Conservation (phyloP, 768 basidiomycete species). For the Mycena albidolilacea region DNA sequence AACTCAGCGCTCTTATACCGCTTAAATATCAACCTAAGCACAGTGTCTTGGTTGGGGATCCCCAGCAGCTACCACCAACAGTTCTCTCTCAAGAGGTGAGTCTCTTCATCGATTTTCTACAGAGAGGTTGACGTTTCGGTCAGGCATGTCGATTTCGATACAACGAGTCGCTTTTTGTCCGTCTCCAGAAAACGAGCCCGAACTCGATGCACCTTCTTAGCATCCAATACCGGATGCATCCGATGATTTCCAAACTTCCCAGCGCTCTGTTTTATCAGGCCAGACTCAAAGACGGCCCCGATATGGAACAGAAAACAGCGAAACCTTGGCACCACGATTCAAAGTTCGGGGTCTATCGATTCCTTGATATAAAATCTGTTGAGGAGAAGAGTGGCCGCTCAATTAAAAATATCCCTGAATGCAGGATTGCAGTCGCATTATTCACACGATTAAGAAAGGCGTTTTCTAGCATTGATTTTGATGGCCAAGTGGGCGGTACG, state of each 20-base stretch:
- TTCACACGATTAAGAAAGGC: conserved; percentile 80
- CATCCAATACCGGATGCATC: conserved; percentile 99
- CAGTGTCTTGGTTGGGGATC: conserved; percentile 97
- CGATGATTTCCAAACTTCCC: conserved; percentile 92
- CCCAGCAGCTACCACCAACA: conserved; percentile 96
- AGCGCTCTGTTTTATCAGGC: conserved; percentile 91
- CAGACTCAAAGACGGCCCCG: conserved; percentile 86
- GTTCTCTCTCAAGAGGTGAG: conserved; percentile 63
- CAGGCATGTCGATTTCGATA: conserved; percentile 83
- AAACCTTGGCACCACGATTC: conserved; percentile 88
- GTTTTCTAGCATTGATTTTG: conserved; percentile 65
- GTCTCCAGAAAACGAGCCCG: conserved; percentile 84
- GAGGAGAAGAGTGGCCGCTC: conserved; percentile 82
- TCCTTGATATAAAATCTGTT: conserved; percentile 85
- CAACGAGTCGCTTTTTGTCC: conserved; percentile 93
- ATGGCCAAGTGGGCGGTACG: conserved; percentile 56
- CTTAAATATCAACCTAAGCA: conserved; percentile 87
- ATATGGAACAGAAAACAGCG: conserved; percentile 86
- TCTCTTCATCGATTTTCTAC: conserved; percentile 4
- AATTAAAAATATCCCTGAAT: conserved; percentile 83
- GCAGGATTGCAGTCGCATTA: conserved; percentile 80
- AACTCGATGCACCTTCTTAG: conserved; percentile 94
- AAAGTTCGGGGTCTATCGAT: conserved; percentile 89
- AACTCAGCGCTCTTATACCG: conserved; percentile 95
- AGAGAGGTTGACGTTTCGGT: neutral